Percentiles rank a stretch among this genome's conserved stretches.
phyloP scores from a whole-genome alignment of 2,329 filamentous ascomycete genomes.

The Malbranchea cinnamomea region DNA sequence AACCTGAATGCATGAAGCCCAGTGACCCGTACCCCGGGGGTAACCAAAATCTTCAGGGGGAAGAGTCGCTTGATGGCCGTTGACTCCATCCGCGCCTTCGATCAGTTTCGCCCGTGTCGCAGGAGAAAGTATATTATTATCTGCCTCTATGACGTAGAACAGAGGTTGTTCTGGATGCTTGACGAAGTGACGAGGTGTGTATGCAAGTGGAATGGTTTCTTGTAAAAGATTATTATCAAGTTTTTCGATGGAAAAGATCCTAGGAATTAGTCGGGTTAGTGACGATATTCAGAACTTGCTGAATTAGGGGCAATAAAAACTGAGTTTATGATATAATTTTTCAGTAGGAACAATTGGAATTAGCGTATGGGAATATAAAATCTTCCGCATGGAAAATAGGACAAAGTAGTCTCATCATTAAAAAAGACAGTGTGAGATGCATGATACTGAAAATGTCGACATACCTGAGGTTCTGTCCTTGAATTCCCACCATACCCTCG shows the following conservation, averaged over 20 bases:
- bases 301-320: too few relatives aligned
- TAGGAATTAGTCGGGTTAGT: conserved; percentile 14
- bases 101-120: conserved; percentile 63
- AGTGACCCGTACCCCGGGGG: conserved; percentile 66
- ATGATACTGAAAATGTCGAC: conserved; percentile 17
- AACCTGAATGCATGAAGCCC: conserved; percentile 90
- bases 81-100: conserved; percentile 53
- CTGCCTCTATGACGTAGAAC: conserved; percentile 88
- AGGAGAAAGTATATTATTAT: conserved; percentile 77
- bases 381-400: conserved; percentile 31
- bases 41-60: conserved; percentile 80
- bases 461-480: conserved; percentile 75
- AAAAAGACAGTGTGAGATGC: conserved; percentile 8
- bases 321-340: neutral
- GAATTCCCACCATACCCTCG: conserved; percentile 87
- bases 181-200: conserved; percentile 78
- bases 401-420: conserved; percentile 48
- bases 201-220: conserved; percentile 70
- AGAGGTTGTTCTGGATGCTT: conserved; percentile 76
- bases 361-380: too few relatives aligned
- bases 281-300: conserved; percentile 4
- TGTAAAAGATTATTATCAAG: conserved; percentile 74
- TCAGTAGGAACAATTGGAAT: conserved; percentile 99
- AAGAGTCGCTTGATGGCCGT: conserved; percentile 55
- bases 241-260: conserved; percentile 84